Conservation (phyloP, 2,329 filamentous ascomycete species). For the Aspergillus sp. region DNA sequence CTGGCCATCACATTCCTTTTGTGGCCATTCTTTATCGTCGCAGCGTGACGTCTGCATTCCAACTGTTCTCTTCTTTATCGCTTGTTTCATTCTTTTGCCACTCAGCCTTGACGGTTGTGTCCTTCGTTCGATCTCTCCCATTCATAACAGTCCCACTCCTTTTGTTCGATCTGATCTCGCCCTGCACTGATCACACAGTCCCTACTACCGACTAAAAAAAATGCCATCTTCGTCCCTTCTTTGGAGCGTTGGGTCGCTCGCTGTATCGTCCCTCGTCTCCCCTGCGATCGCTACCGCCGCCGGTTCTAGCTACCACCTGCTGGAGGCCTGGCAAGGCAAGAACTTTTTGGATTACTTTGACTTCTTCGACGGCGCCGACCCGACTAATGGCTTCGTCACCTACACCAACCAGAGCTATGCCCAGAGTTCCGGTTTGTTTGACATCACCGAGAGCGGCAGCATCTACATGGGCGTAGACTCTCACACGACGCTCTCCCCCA, state of each 20-base stretch:
- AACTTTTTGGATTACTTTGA: constrained; percentile 51
- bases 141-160: constrained; percentile 6
- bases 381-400: constrained; percentile 51
- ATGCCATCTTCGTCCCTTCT: constrained; percentile 29
- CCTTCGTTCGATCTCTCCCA: constrained; percentile 11
- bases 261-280: constrained; percentile 25
- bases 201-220: constrained; percentile 12
- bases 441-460: constrained; percentile 30
- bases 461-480: constrained; percentile 48
- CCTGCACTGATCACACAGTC: constrained; percentile 1
- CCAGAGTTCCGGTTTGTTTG: constrained; percentile 34
- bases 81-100: constrained; percentile 4
- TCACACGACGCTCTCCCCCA: constrained; percentile 31
- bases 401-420: constrained; percentile 45
- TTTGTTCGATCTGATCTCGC: constrained; percentile 5
- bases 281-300: constrained; percentile 10
- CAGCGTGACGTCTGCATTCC: constrained; percentile 14
- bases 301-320: constrained; percentile 34
- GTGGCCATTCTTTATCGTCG: constrained; percentile 8
- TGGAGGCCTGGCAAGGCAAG: constrained; percentile 43
- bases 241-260: constrained; percentile 30
- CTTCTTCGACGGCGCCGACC: constrained; percentile 48
- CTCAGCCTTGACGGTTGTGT: constrained; percentile 19
- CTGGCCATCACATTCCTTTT: constrained; percentile 5
- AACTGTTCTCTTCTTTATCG: constrained; percentile 2